A percentile compares a stretch with the other conserved stretches of the same genome.
Evolutionary conservation across 1,284 basidiomycete genomes (phyloP).

Genomic region (Cronartium quercuum): DNA sequence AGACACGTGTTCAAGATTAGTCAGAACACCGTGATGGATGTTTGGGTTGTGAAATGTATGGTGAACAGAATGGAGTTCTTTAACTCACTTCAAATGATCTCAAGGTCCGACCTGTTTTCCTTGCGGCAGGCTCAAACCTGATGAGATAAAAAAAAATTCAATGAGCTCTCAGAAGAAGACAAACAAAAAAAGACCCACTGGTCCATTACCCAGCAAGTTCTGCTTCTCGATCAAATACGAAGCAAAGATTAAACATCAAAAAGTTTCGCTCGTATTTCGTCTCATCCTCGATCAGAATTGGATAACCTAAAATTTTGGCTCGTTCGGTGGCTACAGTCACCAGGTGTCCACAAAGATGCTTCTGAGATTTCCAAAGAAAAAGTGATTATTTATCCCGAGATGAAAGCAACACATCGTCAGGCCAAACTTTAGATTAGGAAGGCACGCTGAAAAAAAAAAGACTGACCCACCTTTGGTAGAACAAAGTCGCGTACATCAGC

Average conservation of each 20-base stretch:
- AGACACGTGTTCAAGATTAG: too few relatives aligned
- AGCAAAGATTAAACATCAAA: slow-evolving; percentile 92
- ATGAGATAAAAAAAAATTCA: too few relatives aligned
- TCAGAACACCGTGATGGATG: too few relatives aligned
- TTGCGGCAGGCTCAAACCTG: slow-evolving; percentile 87
- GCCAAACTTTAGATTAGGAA: neutral
- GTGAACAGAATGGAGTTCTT: neutral
- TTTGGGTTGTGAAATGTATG: too few relatives aligned
- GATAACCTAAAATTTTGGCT: slow-evolving; percentile 81
- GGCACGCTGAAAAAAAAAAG: neutral
- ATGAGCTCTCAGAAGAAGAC: too few relatives aligned
- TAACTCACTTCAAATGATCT: slow-evolving; percentile 72
- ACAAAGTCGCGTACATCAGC: slow-evolving; percentile 29
- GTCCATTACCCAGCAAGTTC: slow-evolving; percentile 91
- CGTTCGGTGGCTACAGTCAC: slow-evolving; percentile 62
- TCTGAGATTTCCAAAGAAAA: neutral
- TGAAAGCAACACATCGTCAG: too few relatives aligned
- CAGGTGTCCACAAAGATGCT: slow-evolving; percentile 70
- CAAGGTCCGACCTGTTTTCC: slow-evolving; percentile 86
- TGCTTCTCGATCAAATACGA: slow-evolving; percentile 84
- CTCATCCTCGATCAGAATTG: slow-evolving; percentile 62
- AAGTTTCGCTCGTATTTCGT: slow-evolving; percentile 59
- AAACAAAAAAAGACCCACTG: too few relatives aligned
- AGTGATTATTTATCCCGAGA: neutral
- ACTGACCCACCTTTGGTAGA: slow-evolving; percentile 15